Base-by-base conservation (phyloP, 2,329 filamentous ascomycete genomes). In the Epichloe coenophiala region DNA sequence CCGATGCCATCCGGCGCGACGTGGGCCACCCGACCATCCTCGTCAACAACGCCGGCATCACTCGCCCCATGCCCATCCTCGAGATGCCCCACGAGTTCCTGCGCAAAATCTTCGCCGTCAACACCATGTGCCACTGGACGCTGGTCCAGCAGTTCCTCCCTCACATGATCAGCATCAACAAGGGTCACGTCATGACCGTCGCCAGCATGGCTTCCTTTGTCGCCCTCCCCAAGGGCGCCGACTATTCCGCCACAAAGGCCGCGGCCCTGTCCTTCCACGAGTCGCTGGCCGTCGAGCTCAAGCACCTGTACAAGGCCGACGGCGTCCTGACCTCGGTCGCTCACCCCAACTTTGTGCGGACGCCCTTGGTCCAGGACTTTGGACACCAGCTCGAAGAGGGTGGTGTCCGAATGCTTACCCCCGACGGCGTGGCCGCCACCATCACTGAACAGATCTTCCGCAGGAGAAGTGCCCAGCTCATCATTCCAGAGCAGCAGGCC, bases 181-280 rank as follows among this genome's bases (percentile, higher is more conserved):
- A 88, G 67, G 84, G 84, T 48, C 84, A 85, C 69, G 65, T 88
- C 43, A 78, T 88, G 36, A 87, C 81, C 0, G 75, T 88, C 11
- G 81, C 84, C 13, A 81, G 76, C n/a, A 69, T 80, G 40, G 82
- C 83, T 0, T 76, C 76, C 11, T 85, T 78, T 60, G 61, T 79
- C 4, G 69, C 75, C 2, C 72, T 80, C 0, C 75, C 82, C 1
- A 73, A 72, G 51, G 77, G 81, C 67, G 76, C 80, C 19, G 81
- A 86, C 64, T 88, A 88, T 66, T 71, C 73, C 0, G 73, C 78
- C 2, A 76, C 73, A 48, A 88, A 88, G 65, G 75, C 82, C 4
- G 82, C 79, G 0, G 77, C 81, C 0, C 63, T 84, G 3, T 67
- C 78, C 1, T 83, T 88, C 65, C 83, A 88, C 61, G 82, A 88